Evolutionary conservation across 805 yeast genomes (phyloP), one percentile per base, ranked within the genome.

Genomic region (Lipomyces chichibuensis): DNA sequence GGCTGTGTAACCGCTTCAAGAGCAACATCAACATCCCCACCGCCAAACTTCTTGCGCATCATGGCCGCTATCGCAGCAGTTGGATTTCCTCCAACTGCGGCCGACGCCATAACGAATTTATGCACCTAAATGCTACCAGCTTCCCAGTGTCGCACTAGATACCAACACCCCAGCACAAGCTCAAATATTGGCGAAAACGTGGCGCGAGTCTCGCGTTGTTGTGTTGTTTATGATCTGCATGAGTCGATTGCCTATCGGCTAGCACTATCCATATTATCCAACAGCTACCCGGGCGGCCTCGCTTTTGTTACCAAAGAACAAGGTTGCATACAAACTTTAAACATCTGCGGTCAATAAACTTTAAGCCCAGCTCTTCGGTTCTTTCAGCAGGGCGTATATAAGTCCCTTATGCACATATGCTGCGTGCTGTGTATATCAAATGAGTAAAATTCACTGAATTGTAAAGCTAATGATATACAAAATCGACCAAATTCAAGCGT

Each of bases 41-140:
- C 60, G 58, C 58, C 65, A 7, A 63, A 56, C 33, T 60, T 57
- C 57, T 60, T 39, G 11, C 62, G 61, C 64, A 63, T 63, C 65
- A 63, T 63, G 9, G 65, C 65, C 37, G 65, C 65, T 17, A 63
- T 63, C 14, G 62, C 52, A 7, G 52, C 65, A 13, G 63, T 32
- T 17, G 62, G 63, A 51, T 39, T 25, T 11, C 37, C 29, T 9
- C 33, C 65, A 20, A 29, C 46, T 1, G 32, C 49, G 20, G 32
- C 49, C 29, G 58, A 63, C 29, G 63, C 63, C 63, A 53, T 52
- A 20, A 35, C 23, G 20, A 8, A 43, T 11, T 13, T 3, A 13
- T 37, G 49, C 49, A 7, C 49, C 11, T 43, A 17, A 37, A 20
- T 54, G 57, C 5, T 33, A n/a, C 8, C n/a, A 17, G 33, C 11